Evolutionary conservation across 202 grass and related monocot genomes (phyloP), one percentile per base, ranked within the genome.

Genomic region (Carex sylvatica): DNA sequence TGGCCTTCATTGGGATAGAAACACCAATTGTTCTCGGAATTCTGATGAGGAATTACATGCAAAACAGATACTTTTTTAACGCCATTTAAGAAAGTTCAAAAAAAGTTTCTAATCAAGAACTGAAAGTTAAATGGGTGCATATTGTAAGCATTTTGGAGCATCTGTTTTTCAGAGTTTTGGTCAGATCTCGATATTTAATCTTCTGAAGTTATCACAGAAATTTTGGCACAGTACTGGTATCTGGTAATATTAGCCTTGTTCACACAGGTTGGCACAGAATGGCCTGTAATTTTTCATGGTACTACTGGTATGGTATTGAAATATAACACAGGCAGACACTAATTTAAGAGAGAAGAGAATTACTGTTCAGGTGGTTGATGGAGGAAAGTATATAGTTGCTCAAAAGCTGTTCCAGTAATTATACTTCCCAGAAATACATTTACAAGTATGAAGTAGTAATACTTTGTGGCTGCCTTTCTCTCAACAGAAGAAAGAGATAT

Each of bases 391-490:
- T 93, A 83, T 68, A 98, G 86, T 53, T 98, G 95, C 69, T 98
- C 89, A 88, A 98, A 98, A 38, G 95, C 95, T 60, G 92, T 93
- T 83, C 95, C 95, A 61, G 91, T 83, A 14, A 98, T 93, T 88
- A 98, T 91, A 67, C 95, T 98, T 84, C 95, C 95, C 13, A 98
- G 84, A 83, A 98, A 98, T 12, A 98, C 95, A 70, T 98, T 98
- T 54, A 98, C 86, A 38, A 98, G 58, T 90, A 98, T 98, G 61
- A 98, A 98, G 89, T 98, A 98, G 79, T 98, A 98, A 87, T 95
- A 98, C 89, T 98, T 98, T 42, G 91, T 88, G 79, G 95, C 89
- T 66, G 92, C 87, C 51, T 88, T 95, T 59, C 95, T 95, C 91
- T 98, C 95, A 40, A 98, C 62, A 4, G 95, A 95, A 70, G 95